Percentiles rank a stretch among this genome's conserved stretches.
Evolutionary conservation across 1,284 basidiomycete species (phyloP).

Genomic region (Ustilago shanxiensis): DNA sequence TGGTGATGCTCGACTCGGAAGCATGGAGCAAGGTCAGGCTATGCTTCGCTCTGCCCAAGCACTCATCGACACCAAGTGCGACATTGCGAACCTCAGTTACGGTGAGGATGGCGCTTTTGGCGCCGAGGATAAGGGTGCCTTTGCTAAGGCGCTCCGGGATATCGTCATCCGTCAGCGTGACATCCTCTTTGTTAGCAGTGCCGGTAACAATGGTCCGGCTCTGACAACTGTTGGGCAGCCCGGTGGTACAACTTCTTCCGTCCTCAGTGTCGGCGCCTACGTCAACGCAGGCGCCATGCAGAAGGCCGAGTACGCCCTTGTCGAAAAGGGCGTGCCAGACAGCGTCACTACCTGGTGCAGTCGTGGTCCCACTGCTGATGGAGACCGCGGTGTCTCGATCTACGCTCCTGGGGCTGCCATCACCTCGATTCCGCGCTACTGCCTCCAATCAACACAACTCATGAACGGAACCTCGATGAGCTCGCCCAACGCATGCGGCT

Average conservation of each 20-base stretch:
- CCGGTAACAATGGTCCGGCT: conserved; percentile 70
- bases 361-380: conserved; percentile 69
- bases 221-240: conserved; percentile 69
- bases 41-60: conserved; percentile 70
- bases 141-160: conserved; percentile 63
- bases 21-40: conserved; percentile 70
- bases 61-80: conserved; percentile 67
- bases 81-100: conserved; percentile 70
- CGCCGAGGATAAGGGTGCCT: conserved; percentile 68
- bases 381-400: conserved; percentile 66
- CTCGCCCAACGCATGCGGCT: conserved; percentile 68
- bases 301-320: conserved; percentile 69
- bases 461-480: conserved; percentile 71
- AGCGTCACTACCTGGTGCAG: conserved; percentile 70
- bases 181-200: conserved; percentile 66
- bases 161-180: conserved; percentile 65
- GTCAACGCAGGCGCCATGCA: conserved; percentile 70
- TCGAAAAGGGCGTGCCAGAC: conserved; percentile 66
- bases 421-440: conserved; percentile 70
- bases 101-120: conserved; percentile 69
- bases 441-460: conserved; percentile 67
- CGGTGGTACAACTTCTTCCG: conserved; percentile 67
- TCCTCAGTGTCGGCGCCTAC: conserved; percentile 70
- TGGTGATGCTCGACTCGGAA: conserved; percentile 63
- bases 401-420: conserved; percentile 71